Conservation (phyloP, 768 basidiomycete species). For the Chiua virens region DNA sequence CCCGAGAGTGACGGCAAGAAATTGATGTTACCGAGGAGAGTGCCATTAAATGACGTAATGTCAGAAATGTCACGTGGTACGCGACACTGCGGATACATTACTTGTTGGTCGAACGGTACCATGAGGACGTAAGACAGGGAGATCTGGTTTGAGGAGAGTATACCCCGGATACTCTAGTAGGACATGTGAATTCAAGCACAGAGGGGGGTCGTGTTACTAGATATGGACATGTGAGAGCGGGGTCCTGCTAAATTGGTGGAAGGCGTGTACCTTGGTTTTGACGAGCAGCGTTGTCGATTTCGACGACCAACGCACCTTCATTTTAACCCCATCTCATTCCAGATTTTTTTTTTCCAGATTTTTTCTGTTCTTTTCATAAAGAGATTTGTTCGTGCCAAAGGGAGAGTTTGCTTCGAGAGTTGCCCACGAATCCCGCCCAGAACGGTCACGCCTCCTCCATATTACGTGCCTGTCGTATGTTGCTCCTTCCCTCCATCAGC, state of each 20-base stretch:
- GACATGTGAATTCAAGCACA: constrained; percentile 27
- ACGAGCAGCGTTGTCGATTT: constrained; percentile 14
- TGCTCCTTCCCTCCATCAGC: background rate
- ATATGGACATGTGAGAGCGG: background rate
- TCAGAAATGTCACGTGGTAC: constrained; percentile 3
- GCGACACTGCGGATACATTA: no score
- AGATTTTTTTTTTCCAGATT: background rate
- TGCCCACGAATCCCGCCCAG: constrained; percentile 1
- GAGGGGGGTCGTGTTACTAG: constrained; percentile 14
- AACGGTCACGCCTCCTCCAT: background rate
- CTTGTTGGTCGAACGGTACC: background rate
- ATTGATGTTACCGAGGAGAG: constrained; percentile 11
- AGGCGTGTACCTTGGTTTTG: constrained; percentile 13
- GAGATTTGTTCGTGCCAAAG: constrained; percentile 18
- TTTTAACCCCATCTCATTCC: constrained; percentile 1
- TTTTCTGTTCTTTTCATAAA: constrained; percentile 7
- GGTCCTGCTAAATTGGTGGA: constrained; percentile 15
- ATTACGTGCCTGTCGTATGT: constrained; percentile 1
- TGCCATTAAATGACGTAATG: constrained; percentile 7
- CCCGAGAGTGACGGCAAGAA: constrained; percentile 7
- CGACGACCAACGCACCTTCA: background rate
- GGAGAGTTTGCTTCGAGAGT: background rate
- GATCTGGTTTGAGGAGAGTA: background rate
- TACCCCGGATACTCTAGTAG: constrained; percentile 10
- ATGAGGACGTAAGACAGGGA: constrained; percentile 19